Conservation (phyloP, 176 grass and related monocot genomes). For the Typha latifolia region DNA sequence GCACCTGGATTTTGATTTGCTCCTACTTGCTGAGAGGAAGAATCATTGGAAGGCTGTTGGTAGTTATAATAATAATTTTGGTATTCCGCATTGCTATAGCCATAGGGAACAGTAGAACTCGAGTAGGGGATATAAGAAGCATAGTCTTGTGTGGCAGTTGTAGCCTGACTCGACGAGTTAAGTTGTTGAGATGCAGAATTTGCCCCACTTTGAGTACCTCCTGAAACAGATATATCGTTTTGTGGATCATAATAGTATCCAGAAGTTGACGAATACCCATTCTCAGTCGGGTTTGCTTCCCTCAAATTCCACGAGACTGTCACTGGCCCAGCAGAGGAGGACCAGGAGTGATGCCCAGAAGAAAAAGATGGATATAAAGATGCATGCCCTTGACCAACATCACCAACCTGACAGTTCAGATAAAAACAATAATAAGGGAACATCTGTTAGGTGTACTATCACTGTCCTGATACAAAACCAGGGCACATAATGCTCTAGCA, state of each 20-base stretch:
- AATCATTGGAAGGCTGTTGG: constrained; percentile 41
- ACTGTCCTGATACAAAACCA: constrained; percentile 9
- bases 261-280: constrained; percentile 25
- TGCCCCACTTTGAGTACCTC: constrained; percentile 42
- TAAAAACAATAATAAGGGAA: constrained; percentile 10
- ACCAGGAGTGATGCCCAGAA: constrained; percentile 47
- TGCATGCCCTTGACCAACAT: constrained; percentile 39
- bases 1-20: constrained; percentile 97
- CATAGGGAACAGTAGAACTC: constrained; percentile 36
- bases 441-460: constrained; percentile 9
- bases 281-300: constrained; percentile 26
- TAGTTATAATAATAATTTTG: constrained; percentile 60
- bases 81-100: constrained; percentile 54
- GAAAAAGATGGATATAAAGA: constrained; percentile 42
- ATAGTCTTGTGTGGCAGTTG: constrained; percentile 31
- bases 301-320: constrained; percentile 46
- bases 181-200: constrained; percentile 28
- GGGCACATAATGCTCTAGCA: background rate
- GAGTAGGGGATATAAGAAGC: constrained; percentile 45
- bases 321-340: constrained; percentile 30
- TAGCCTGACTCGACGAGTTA: constrained; percentile 19
- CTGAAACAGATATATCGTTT: constrained; percentile 42
- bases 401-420: constrained; percentile 36
- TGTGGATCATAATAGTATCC: constrained; percentile 67
- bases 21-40: constrained; percentile 58